Conservation (phyloP, 2,329 filamentous ascomycete genomes). For the Sarocladium kiliense region DNA sequence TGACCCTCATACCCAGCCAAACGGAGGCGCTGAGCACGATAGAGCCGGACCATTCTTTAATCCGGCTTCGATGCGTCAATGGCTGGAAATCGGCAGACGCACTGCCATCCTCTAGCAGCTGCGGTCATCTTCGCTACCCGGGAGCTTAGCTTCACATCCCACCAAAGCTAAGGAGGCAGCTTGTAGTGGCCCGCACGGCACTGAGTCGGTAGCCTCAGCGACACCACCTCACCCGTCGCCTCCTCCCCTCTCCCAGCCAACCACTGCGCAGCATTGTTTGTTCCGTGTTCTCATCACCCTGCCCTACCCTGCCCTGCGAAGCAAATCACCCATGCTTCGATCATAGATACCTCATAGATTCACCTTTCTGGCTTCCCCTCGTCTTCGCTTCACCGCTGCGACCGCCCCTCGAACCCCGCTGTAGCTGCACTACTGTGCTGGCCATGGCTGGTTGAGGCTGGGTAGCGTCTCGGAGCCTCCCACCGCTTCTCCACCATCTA, state of each 20-base stretch:
- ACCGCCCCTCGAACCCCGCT: background rate
- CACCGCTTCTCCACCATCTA: slow-evolving; percentile 7
- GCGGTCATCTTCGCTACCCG: no score
- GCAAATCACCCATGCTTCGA: background rate
- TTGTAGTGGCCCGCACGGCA: background rate
- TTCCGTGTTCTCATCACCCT: background rate
- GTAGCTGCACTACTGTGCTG: slow-evolving; percentile 4
- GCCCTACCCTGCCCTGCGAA: background rate
- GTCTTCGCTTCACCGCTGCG: background rate
- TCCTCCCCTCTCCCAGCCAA: background rate
- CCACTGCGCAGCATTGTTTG: background rate
- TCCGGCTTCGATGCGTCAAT: no score
- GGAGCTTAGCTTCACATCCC: slow-evolving; percentile 1
- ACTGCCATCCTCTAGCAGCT: no score
- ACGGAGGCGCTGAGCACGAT: no score
- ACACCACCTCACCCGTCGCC: background rate
- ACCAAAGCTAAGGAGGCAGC: background rate
- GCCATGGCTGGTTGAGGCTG: slow-evolving; percentile 3
- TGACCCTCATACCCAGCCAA: no score
- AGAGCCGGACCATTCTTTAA: no score
- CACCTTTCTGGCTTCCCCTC: background rate
- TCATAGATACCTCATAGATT: background rate
- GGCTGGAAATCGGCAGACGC: no score
- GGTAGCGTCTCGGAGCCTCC: slow-evolving; percentile 8
- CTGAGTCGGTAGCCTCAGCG: slow-evolving; percentile 1